Evolutionary conservation across 2,329 filamentous ascomycete species (phyloP).

Genomic region (Pyrenochaeta sp.): DNA sequence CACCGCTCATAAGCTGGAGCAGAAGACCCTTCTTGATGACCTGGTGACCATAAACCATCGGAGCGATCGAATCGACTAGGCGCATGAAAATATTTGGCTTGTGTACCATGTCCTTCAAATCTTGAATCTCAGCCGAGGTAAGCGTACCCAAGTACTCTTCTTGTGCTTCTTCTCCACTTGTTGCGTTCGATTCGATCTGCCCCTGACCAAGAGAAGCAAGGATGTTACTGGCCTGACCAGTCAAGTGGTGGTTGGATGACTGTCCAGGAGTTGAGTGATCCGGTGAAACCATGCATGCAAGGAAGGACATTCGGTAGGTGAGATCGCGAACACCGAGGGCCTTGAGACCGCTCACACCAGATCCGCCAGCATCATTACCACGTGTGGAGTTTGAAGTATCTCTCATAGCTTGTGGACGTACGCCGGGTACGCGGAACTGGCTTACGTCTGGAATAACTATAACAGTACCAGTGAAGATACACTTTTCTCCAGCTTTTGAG

Average conservation of each 20-base stretch:
- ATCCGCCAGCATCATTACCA: slow-evolving; percentile 81
- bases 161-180: slow-evolving; percentile 85
- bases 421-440: slow-evolving; percentile 88
- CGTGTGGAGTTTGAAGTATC: slow-evolving; percentile 79
- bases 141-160: slow-evolving; percentile 86
- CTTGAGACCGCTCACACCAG: slow-evolving; percentile 87
- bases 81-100: slow-evolving; percentile 94
- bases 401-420: slow-evolving; percentile 81
- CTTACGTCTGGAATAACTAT: slow-evolving; percentile 98
- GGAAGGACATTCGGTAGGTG: slow-evolving; percentile 94
- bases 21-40: slow-evolving; percentile 97
- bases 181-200: slow-evolving; percentile 66
- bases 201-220: slow-evolving; percentile 82
- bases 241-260: slow-evolving; percentile 71
- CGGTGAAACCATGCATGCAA: slow-evolving; percentile 94
- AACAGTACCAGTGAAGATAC: slow-evolving; percentile 93
- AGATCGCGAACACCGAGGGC: slow-evolving; percentile 92
- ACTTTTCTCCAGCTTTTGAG: slow-evolving; percentile 97
- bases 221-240: slow-evolving; percentile 82
- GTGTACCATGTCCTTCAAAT: slow-evolving; percentile 92
- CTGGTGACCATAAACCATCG: slow-evolving; percentile 96
- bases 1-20: slow-evolving; percentile 94
- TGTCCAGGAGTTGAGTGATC: slow-evolving; percentile 84
- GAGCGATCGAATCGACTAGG: slow-evolving; percentile 90
- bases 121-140: slow-evolving; percentile 86